A percentile compares a stretch with the other conserved stretches of the same genome.
phyloP scores from a whole-genome alignment of 169 alveolate genomes.

The Plasmodium inui region DNA sequence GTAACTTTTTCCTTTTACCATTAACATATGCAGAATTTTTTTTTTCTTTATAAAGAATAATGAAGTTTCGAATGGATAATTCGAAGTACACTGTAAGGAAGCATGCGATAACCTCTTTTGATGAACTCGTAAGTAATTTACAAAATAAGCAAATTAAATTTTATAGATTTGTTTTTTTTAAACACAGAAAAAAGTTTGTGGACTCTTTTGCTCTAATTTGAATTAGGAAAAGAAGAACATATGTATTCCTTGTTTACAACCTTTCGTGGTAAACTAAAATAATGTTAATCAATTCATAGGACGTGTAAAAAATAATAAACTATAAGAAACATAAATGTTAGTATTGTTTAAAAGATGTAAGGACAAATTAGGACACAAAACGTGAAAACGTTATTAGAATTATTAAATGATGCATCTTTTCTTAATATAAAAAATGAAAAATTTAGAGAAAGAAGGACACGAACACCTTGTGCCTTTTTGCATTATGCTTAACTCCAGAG shows the following conservation, averaged over 20 bases:
- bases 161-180: neutral
- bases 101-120: neutral
- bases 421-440: neutral
- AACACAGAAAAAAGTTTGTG: neutral
- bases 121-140: neutral
- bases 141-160: neutral
- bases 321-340: neutral
- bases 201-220: neutral
- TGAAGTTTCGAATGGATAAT: neutral
- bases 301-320: neutral
- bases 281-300: neutral
- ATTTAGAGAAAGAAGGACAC: neutral
- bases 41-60: constrained; percentile 1
- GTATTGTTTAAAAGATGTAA: neutral
- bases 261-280: neutral
- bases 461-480: neutral
- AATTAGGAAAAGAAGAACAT: neutral
- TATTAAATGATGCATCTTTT: neutral
- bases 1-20: neutral
- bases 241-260: neutral
- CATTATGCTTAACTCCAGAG: neutral
- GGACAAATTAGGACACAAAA: neutral
- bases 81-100: neutral
- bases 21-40: neutral
- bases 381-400: neutral